phyloP scores from a whole-genome alignment of 768 basidiomycete genomes.

The Scleroderma citrinum region DNA sequence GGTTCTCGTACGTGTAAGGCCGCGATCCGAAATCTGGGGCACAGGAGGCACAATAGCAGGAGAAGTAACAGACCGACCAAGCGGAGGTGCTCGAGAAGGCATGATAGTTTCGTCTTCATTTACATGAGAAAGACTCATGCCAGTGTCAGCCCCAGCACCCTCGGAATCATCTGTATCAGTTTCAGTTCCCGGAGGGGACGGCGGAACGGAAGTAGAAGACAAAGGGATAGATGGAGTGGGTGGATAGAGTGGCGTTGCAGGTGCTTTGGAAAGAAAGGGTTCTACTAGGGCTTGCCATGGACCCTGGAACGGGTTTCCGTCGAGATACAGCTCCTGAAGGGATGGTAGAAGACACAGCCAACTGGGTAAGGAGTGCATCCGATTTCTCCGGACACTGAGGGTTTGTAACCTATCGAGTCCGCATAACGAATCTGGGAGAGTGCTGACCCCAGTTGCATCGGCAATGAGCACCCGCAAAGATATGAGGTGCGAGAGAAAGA shows the following conservation, averaged over 20 bases:
- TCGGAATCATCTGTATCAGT: constrained; percentile 55
- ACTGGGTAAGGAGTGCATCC: constrained; percentile 81
- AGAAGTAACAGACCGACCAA: constrained; percentile 48
- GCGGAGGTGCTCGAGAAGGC: constrained; percentile 49
- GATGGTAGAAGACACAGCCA: constrained; percentile 89
- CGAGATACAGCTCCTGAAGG: constrained; percentile 85
- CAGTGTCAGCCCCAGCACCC: constrained; percentile 36
- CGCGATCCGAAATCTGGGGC: constrained; percentile 28
- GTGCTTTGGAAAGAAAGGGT: constrained; percentile 65
- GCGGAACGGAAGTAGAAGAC: constrained; percentile 40
- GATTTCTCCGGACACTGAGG: constrained; percentile 83
- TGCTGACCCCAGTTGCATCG: constrained; percentile 80
- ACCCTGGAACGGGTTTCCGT: constrained; percentile 92
- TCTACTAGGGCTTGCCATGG: constrained; percentile 89
- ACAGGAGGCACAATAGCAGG: constrained; percentile 32
- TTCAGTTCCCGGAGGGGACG: constrained; percentile 43
- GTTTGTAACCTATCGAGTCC: constrained; percentile 81
- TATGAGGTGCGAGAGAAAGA: constrained; percentile 71
- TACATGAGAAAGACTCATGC: constrained; percentile 21
- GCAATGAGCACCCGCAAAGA: constrained; percentile 86
- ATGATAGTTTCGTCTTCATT: constrained; percentile 72
- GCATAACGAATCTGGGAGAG: constrained; percentile 68
- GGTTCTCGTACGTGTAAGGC: constrained; percentile 67
- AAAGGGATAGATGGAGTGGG: constrained; percentile 56
- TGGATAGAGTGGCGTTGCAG: constrained; percentile 57